These are phyloP conservation scores for Phaeosphaeria sp. DNA, from an alignment of 2,329 filamentous ascomycete species.

Conservation along the genomic window DNA sequence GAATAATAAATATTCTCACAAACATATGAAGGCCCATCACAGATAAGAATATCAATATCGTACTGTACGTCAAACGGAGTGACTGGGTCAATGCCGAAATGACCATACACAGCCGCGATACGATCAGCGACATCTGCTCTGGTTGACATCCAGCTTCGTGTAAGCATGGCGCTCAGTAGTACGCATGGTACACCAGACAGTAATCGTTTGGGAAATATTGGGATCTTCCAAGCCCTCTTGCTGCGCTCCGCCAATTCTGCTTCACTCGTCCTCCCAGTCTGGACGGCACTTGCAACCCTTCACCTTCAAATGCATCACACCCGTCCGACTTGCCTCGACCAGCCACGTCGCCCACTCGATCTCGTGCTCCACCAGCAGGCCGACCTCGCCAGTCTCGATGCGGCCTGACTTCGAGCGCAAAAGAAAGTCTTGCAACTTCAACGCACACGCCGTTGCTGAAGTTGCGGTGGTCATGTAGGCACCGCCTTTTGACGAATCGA, in stretches of 20 bases:
- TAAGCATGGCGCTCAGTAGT: background rate
- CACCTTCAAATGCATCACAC: constrained; percentile 39
- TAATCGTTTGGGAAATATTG: background rate
- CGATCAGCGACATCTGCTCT: background rate
- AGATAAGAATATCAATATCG: too few species aligned
- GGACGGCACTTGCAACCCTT: constrained; percentile 32
- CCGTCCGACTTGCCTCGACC: constrained; percentile 25
- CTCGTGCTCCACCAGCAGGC: constrained; percentile 32
- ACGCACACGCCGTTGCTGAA: constrained; percentile 12
- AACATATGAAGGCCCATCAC: too few species aligned
- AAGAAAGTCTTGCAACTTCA: constrained; percentile 26
- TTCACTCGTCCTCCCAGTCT: constrained; percentile 27
- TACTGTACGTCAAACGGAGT: too few species aligned
- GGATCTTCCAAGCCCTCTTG: background rate
- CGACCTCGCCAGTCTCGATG: constrained; percentile 30
- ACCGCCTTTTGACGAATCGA: constrained; percentile 1
- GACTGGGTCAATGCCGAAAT: too few species aligned
- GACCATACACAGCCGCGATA: too few species aligned
- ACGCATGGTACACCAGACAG: background rate
- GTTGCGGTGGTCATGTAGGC: constrained; percentile 1
- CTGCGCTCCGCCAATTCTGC: background rate
- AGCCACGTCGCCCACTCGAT: constrained; percentile 40
- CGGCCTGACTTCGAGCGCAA: constrained; percentile 18
- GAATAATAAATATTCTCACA: too few species aligned
- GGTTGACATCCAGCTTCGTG: background rate